A percentile compares a stretch with the other conserved stretches of the same genome.
Evolutionary conservation across 2,329 filamentous ascomycete genomes (phyloP).

Genomic region (Graphium sp.): DNA sequence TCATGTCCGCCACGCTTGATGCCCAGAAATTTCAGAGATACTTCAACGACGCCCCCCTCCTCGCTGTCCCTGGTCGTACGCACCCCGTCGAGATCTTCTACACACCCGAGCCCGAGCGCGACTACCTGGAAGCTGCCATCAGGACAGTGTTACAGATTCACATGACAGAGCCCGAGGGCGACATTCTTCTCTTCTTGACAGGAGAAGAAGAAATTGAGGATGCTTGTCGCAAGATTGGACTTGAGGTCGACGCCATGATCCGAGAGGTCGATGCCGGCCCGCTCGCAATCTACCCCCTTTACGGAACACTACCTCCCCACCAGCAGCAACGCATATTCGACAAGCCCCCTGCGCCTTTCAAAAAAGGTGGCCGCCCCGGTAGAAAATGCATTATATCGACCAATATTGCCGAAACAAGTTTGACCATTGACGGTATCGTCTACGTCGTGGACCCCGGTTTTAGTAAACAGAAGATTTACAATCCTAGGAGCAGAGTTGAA

Average conservation of each 20-base stretch:
- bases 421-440: constrained; percentile 97
- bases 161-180: constrained; percentile 78
- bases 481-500: constrained; percentile 89
- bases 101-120: constrained; percentile 85
- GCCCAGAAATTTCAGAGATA: constrained; percentile 97
- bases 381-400: constrained; percentile 89
- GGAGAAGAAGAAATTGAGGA: constrained; percentile 99
- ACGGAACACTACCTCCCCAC: constrained; percentile 78
- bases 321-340: constrained; percentile 96
- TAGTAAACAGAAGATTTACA: constrained; percentile 99
- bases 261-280: constrained; percentile 85
- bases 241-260: constrained; percentile 84
- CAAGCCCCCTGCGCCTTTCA: constrained; percentile 58
- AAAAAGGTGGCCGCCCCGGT: constrained; percentile 67
- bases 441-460: constrained; percentile 99
- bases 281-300: constrained; percentile 79
- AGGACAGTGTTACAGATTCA: constrained; percentile 95
- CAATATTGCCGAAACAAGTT: constrained; percentile 93
- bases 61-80: constrained; percentile 88
- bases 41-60: constrained; percentile 83
- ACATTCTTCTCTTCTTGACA: constrained; percentile 87
- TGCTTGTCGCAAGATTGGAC: constrained; percentile 73
- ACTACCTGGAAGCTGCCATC: constrained; percentile 92
- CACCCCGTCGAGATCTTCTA: constrained; percentile 98
- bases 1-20: constrained; percentile 97